A percentile compares a stretch with the other conserved stretches of the same genome.
phyloP scores from a whole-genome alignment of 306 rosid genomes.

The Casuarina glauca region DNA sequence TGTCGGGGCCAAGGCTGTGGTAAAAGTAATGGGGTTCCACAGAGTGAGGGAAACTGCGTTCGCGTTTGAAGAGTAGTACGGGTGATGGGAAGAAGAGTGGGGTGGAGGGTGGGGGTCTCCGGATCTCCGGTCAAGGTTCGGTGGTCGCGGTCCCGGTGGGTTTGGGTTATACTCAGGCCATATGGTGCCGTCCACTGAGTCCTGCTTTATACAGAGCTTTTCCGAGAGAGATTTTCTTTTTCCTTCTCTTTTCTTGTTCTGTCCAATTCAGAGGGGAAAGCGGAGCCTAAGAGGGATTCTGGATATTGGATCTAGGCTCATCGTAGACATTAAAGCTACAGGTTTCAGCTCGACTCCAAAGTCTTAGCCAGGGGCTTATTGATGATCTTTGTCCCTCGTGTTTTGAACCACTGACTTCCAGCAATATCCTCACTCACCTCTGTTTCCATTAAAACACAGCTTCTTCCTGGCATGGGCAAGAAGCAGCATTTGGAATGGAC shows the following conservation, averaged over 20 bases:
- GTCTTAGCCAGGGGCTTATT: no score
- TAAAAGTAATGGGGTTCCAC: not conserved
- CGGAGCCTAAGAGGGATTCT: no score
- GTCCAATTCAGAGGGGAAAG: no score
- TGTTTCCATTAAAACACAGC: conserved; percentile 3
- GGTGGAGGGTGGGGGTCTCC: not conserved
- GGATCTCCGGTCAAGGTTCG: not conserved
- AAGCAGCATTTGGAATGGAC: conserved; percentile 27
- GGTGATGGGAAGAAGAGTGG: not conserved
- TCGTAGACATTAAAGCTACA: no score
- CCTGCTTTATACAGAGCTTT: not conserved
- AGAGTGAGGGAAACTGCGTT: not conserved
- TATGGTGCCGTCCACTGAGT: not conserved
- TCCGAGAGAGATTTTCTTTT: not conserved
- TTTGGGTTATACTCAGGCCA: not conserved
- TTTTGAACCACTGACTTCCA: not conserved
- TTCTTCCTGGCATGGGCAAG: conserved; percentile 24
- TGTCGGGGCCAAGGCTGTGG: not conserved
- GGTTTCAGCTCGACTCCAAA: no score
- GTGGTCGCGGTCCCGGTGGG: not conserved
- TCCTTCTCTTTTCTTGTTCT: no score
- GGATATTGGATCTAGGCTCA: no score
- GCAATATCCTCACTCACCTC: not conserved
- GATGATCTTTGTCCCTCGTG: not conserved
- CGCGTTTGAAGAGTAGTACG: not conserved